Conservation (phyloP, 1,284 basidiomycete genomes). For the Trichosporon sp. region DNA sequence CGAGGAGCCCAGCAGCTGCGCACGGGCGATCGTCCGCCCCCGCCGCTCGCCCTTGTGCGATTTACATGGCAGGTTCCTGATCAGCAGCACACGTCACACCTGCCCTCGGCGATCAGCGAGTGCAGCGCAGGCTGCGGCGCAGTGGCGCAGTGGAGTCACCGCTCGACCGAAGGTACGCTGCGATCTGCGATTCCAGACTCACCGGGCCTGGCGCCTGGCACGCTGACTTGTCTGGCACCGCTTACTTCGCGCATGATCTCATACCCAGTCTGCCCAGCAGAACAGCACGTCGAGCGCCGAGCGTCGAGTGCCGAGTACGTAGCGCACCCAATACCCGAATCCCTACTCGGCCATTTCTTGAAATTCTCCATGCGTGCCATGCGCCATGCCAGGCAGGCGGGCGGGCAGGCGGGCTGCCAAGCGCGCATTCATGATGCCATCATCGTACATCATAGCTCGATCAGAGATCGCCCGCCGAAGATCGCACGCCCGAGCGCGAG, state of each 20-base stretch:
- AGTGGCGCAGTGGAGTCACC: neutral
- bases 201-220: neutral
- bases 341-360: neutral
- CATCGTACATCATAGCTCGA: neutral
- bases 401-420: no score
- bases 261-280: no score
- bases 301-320: no score
- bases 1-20: neutral
- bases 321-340: neutral
- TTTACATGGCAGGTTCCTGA: neutral
- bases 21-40: neutral
- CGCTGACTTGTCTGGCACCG: no score
- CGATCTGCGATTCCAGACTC: neutral
- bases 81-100: neutral
- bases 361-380: neutral
- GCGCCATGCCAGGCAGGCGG: no score
- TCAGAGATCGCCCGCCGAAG: neutral
- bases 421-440: neutral
- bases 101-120: neutral
- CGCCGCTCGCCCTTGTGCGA: neutral
- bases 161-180: no score
- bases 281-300: no score
- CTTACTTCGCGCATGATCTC: no score
- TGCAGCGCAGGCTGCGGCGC: no score
- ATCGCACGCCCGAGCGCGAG: neutral